Percentiles rank a stretch among this genome's conserved stretches.
Conservation (phyloP, 805 yeast species). For the Lipomyces sp. region DNA sequence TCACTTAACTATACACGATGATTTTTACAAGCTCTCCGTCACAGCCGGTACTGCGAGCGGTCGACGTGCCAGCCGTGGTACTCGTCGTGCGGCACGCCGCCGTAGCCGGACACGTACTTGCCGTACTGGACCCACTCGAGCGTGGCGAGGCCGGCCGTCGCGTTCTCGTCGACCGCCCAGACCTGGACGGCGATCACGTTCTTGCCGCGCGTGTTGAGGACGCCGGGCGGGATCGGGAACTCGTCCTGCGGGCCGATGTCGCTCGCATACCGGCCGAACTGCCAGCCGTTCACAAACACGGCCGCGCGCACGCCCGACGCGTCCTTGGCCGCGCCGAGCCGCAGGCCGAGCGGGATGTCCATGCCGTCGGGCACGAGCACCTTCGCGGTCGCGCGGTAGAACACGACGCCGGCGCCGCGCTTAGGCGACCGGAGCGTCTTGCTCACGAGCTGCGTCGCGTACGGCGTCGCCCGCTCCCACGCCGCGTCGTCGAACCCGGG, state of each 20-base stretch:
- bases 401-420: constrained; percentile 8
- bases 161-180: constrained; percentile 16
- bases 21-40: background rate
- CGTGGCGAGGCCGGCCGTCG: constrained; percentile 9
- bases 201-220: constrained; percentile 13
- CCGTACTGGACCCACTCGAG: constrained; percentile 19
- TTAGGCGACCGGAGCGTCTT: background rate
- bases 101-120: constrained; percentile 6
- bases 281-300: constrained; percentile 23
- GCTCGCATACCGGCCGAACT: constrained; percentile 16
- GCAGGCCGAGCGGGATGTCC: constrained; percentile 18
- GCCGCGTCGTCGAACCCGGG: constrained; percentile 1
- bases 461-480: constrained; percentile 11
- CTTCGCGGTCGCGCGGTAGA: constrained; percentile 13
- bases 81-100: constrained; percentile 15
- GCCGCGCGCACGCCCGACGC: constrained; percentile 19
- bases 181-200: constrained; percentile 15
- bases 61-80: constrained; percentile 19
- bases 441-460: constrained; percentile 2
- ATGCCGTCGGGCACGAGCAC: constrained; percentile 10
- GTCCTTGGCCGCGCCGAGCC: constrained; percentile 5
- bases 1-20: background rate
- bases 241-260: constrained; percentile 24
- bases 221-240: constrained; percentile 24
- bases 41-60: background rate